Conservation (phyloP, 495 filamentous ascomycete genomes). For the Tuber borchii region DNA sequence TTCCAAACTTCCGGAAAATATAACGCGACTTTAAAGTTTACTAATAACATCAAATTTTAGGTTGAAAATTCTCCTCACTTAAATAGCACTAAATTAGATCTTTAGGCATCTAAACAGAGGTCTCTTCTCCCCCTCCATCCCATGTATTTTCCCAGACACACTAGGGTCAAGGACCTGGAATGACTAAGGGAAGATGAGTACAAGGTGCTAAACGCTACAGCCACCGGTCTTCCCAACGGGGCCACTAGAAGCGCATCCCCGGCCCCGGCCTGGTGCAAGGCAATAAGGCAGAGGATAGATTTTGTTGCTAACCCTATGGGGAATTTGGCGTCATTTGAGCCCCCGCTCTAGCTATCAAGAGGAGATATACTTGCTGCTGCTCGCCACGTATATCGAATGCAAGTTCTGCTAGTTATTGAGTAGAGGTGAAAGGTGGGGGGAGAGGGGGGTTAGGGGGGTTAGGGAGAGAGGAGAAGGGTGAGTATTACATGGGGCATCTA, state of each 20-base stretch:
- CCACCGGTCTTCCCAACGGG: not conserved
- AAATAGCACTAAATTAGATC: not conserved
- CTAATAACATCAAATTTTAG: not conserved
- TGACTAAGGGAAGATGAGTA: not conserved
- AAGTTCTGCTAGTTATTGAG: not conserved
- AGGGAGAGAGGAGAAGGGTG: not conserved
- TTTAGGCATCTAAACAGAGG: not conserved
- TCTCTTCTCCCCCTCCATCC: not conserved
- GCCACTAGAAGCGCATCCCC: not conserved
- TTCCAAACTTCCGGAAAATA: not conserved
- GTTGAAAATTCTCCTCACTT: not conserved
- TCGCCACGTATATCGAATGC: not conserved
- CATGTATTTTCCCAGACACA: not conserved
- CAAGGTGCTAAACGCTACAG: not conserved
- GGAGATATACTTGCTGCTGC: not conserved
- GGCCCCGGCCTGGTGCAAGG: not conserved
- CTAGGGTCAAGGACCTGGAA: not conserved
- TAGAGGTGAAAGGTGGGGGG: not conserved
- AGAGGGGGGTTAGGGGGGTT: not conserved
- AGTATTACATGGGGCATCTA: not conserved
- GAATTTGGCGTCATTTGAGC: not conserved
- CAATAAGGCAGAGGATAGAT: not conserved
- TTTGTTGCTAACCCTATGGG: not conserved
- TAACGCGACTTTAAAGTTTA: not conserved
- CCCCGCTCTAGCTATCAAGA: not conserved